A percentile compares a stretch with the other conserved stretches of the same genome.
These are phyloP conservation scores for Eremothecium gossypii DNA, from an alignment of 1,139 yeast genomes.

Conservation along the genomic window DNA sequence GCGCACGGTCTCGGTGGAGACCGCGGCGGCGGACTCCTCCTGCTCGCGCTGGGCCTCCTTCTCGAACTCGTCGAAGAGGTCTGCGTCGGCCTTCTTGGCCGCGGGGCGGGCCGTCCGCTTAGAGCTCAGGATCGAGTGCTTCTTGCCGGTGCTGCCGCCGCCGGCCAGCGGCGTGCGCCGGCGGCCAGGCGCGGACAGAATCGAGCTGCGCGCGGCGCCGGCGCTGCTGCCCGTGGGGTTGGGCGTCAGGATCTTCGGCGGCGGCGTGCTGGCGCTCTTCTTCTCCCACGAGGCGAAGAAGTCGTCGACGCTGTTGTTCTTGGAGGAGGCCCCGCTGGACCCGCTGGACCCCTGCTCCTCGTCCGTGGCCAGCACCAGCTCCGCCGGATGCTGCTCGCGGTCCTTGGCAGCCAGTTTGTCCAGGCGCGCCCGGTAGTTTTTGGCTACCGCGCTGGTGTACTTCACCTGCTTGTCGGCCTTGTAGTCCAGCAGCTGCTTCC, in stretches of 20 bases:
- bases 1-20: conserved; percentile 1
- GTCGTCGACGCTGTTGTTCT: conserved; percentile 56
- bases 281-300: conserved; percentile 90
- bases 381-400: conserved; percentile 57
- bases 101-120: conserved; percentile 50
- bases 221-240: conserved; percentile 12
- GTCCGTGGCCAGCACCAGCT: conserved; percentile 51
- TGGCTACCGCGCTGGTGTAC: conserved; percentile 73
- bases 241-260: conserved; percentile 18
- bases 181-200: conserved; percentile 1
- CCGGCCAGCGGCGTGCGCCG: conserved; percentile 14
- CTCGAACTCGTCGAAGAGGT: conserved; percentile 75
- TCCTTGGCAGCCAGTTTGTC: conserved; percentile 61
- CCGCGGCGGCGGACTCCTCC: conserved; percentile 37
- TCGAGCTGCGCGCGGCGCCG: conserved; percentile 9
- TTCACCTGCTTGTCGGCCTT: conserved; percentile 62
- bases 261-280: conserved; percentile 34
- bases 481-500: conserved; percentile 49
- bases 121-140: conserved; percentile 30
- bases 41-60: conserved; percentile 69
- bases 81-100: conserved; percentile 46
- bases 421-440: conserved; percentile 68
- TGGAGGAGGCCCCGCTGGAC: conserved; percentile 29
- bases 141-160: conserved; percentile 16
- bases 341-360: conserved; percentile 33